phyloP scores from a whole-genome alignment of 345 rosid species.

The Erodium maritimum region DNA sequence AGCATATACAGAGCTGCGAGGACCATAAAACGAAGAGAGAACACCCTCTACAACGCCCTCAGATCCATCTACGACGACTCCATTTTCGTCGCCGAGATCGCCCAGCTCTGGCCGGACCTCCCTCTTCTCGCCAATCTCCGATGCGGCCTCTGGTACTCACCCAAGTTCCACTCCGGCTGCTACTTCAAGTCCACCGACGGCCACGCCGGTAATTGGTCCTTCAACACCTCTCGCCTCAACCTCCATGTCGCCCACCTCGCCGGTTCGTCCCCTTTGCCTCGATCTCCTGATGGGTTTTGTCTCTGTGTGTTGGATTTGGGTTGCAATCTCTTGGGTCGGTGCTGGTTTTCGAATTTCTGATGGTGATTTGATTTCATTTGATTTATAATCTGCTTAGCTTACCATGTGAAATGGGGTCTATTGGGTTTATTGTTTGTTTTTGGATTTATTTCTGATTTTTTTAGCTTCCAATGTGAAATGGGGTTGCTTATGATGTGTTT shows the following conservation, averaged over 20 bases:
- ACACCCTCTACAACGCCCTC: slow-evolving; percentile 66
- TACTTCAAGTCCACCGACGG: slow-evolving; percentile 98
- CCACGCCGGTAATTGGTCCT: slow-evolving; percentile 78
- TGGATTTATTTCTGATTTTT: too few relatives aligned
- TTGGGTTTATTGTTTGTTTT: too few relatives aligned
- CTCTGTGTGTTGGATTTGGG: background rate
- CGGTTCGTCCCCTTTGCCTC: slow-evolving; percentile 21
- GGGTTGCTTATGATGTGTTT: too few relatives aligned
- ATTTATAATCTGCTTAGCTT: background rate
- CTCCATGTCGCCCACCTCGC: slow-evolving; percentile 72
- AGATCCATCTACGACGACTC: slow-evolving; percentile 80
- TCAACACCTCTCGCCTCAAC: slow-evolving; percentile 76
- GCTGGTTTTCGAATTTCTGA: background rate
- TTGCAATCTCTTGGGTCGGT: background rate
- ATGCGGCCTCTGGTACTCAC: slow-evolving; percentile 91
- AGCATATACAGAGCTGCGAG: slow-evolving; percentile 85
- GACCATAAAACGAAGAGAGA: slow-evolving; percentile 57
- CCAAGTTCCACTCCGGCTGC: slow-evolving; percentile 53
- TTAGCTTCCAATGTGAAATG: too few relatives aligned
- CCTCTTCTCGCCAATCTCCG: slow-evolving; percentile 83
- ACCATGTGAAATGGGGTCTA: too few relatives aligned
- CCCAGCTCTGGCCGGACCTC: slow-evolving; percentile 74
- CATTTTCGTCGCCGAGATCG: slow-evolving; percentile 65
- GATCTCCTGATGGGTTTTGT: too few relatives aligned
- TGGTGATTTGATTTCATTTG: background rate